Conservation (phyloP, 169 alveolate species). For the Eimeria sp. region DNA sequence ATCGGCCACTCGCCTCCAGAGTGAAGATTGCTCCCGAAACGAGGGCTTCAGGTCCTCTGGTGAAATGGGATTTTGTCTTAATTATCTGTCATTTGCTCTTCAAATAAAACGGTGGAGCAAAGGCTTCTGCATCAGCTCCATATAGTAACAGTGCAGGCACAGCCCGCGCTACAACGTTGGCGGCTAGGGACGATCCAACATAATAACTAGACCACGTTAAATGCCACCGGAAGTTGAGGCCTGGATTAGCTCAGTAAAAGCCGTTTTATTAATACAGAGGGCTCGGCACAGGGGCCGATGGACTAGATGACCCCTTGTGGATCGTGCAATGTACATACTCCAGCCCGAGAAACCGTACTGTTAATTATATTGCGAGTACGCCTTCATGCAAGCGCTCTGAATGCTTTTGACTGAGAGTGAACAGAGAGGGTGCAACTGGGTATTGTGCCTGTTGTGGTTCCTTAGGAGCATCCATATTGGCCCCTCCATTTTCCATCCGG, state of each 20-base stretch:
- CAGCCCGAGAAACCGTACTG: not conserved
- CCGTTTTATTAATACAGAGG: not conserved
- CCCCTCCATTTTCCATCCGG: not conserved
- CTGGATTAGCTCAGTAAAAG: not conserved
- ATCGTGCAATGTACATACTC: not conserved
- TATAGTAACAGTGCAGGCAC: not conserved
- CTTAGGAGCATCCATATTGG: too few relatives aligned
- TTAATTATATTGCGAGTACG: not conserved
- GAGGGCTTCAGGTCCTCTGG: not conserved
- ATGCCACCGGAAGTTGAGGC: not conserved
- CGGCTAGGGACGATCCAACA: not conserved
- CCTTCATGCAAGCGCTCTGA: not conserved
- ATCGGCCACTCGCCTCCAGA: not conserved
- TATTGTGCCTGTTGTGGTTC: too few relatives aligned
- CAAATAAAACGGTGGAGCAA: not conserved
- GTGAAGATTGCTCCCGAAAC: not conserved
- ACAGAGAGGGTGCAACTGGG: too few relatives aligned
- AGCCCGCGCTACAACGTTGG: not conserved
- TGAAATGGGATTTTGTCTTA: not conserved
- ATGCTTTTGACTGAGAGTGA: too few relatives aligned
- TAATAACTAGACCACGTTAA: not conserved
- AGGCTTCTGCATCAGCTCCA: not conserved
- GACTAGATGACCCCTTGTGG: not conserved
- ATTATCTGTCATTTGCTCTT: too few relatives aligned
- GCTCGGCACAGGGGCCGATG: not conserved